Percentiles rank a stretch among this genome's conserved stretches.
Evolutionary conservation across 208 protist genomes (phyloP).

Genomic region (Wallacemonas sp.): DNA sequence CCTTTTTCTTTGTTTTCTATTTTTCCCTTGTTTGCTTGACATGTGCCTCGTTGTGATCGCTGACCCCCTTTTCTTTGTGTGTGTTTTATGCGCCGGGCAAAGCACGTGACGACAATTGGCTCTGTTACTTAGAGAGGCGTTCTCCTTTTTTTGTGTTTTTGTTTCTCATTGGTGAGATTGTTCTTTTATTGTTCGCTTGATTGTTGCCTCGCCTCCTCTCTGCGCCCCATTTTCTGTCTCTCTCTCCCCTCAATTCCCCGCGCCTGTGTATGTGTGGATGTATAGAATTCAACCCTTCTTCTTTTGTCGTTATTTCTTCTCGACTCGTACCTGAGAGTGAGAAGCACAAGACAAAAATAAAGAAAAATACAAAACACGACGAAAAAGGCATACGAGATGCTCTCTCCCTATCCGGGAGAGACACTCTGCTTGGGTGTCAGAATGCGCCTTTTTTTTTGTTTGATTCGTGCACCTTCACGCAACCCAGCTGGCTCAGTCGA

Average conservation of each 20-base stretch:
- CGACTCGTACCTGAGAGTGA: not conserved
- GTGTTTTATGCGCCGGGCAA: not conserved
- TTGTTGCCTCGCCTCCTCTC: not conserved
- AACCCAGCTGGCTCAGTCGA: too few species aligned
- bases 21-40: not conserved
- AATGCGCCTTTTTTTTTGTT: too few species aligned
- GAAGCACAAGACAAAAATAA: constrained; percentile 11
- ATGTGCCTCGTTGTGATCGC: not conserved
- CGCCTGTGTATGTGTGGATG: not conserved
- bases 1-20: constrained; percentile 7
- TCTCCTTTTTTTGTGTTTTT: constrained; percentile 4
- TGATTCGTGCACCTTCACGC: too few species aligned
- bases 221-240: constrained; percentile 21
- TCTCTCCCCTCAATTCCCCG: not conserved
- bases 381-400: not conserved
- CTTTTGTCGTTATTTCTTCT: constrained; percentile 3
- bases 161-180: constrained; percentile 19
- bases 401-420: too few species aligned
- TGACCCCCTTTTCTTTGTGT: not conserved
- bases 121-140: not conserved
- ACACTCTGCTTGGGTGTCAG: too few species aligned
- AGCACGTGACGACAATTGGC: not conserved
- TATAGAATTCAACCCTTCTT: constrained; percentile 12
- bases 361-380: constrained; percentile 5
- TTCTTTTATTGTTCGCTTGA: constrained; percentile 14